Percentiles rank a stretch among this genome's conserved stretches.
Evolutionary conservation across 2,329 filamentous ascomycete species (phyloP).

Genomic region (Neofusicoccum laricinum): DNA sequence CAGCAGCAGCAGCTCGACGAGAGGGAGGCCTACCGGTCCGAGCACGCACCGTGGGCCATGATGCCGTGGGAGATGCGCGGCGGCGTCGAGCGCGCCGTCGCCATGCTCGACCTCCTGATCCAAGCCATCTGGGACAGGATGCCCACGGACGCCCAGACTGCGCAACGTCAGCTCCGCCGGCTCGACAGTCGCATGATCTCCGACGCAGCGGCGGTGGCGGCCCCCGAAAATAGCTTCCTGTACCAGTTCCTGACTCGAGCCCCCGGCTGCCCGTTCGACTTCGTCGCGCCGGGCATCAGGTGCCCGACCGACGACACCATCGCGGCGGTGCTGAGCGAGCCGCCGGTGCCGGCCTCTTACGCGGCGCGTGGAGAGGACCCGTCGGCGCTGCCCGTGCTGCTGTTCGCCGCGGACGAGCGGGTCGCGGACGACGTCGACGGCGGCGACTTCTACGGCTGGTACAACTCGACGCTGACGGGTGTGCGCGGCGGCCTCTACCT

Average conservation of each 20-base stretch:
- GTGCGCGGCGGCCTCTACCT: slow-evolving; percentile 5
- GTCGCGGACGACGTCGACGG: neutral
- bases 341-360: neutral
- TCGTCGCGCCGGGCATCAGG: slow-evolving; percentile 7
- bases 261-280: slow-evolving; percentile 1
- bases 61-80: neutral
- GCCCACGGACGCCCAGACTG: neutral
- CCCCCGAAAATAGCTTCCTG: neutral
- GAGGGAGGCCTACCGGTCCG: neutral
- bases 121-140: neutral
- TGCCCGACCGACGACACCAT: neutral
- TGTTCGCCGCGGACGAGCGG: slow-evolving; percentile 4
- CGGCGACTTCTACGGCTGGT: neutral
- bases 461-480: neutral
- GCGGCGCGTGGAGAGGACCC: neutral
- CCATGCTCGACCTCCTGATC: slow-evolving; percentile 3
- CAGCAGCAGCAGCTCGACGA: neutral
- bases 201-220: too few species aligned
- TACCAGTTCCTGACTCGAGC: neutral
- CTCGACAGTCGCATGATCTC: neutral
- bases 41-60: neutral
- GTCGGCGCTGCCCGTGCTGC: neutral
- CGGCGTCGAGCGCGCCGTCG: neutral
- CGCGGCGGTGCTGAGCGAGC: neutral
- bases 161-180: neutral